Evolutionary conservation across 2,329 filamentous ascomycete species (phyloP).

Genomic region (Corinectria fuckeliana): DNA sequence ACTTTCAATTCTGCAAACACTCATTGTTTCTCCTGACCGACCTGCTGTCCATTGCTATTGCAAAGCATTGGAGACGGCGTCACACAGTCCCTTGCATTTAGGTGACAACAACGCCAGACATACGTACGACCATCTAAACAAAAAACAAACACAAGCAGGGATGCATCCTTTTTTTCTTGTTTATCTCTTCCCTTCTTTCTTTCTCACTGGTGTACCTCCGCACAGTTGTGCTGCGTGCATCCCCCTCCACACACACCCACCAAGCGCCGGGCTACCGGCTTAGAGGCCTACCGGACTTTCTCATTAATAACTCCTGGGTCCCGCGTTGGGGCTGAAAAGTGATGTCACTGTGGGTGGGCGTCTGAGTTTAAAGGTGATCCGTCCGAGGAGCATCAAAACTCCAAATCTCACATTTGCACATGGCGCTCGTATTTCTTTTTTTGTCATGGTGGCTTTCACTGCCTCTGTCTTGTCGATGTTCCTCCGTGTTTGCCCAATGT

Average conservation of each 20-base stretch:
- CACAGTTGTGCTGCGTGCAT: background rate
- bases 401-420: background rate
- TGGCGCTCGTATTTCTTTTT: slow-evolving; percentile 3
- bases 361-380: background rate
- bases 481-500: background rate
- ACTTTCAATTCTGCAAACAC: too few species aligned
- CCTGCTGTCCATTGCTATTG: background rate
- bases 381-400: background rate
- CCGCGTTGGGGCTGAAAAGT: slow-evolving; percentile 14
- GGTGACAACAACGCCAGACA: background rate
- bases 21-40: background rate
- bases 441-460: slow-evolving; percentile 2
- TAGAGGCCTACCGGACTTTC: background rate
- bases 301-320: background rate
- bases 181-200: background rate
- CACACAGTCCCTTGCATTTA: background rate
- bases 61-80: background rate
- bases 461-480: background rate
- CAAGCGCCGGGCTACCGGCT: slow-evolving; percentile 19
- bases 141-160: background rate
- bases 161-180: background rate
- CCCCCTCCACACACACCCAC: slow-evolving; percentile 17
- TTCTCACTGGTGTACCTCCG: too few species aligned
- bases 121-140: too few species aligned
- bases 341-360: slow-evolving; percentile 33